phyloP scores from a whole-genome alignment of 768 basidiomycete species.

The Lentinula boryana region DNA sequence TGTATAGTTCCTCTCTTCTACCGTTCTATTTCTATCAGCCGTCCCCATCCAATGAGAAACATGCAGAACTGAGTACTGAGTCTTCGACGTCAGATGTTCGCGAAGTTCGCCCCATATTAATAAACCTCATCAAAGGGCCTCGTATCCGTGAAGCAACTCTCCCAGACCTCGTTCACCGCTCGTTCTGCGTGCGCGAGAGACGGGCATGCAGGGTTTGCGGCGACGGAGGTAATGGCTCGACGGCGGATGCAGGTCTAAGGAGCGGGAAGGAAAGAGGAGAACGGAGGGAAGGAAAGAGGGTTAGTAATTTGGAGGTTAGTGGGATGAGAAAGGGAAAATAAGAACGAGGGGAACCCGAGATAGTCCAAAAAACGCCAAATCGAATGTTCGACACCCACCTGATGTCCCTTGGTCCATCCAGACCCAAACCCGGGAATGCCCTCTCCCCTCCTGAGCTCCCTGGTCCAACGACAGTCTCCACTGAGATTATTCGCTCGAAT shows the following conservation, averaged over 20 bases:
- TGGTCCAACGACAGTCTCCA: constrained; percentile 85
- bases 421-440: constrained; percentile 41
- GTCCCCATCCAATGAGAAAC: too few relatives aligned
- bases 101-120: not conserved
- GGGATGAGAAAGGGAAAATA: not conserved
- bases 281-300: not conserved
- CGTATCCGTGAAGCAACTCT: constrained; percentile 92
- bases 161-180: constrained; percentile 96
- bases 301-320: not conserved
- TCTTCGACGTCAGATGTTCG: too few relatives aligned
- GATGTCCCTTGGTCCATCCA: constrained; percentile 75
- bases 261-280: constrained; percentile 7
- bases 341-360: not conserved
- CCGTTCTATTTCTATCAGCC: too few relatives aligned
- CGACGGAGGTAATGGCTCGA: constrained; percentile 77
- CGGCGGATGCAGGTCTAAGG: constrained; percentile 83
- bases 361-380: not conserved
- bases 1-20: too few relatives aligned
- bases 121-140: constrained; percentile 93
- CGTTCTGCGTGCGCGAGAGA: constrained; percentile 72
- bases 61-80: too few relatives aligned
- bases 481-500: constrained; percentile 93
- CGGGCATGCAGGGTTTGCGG: constrained; percentile 74
- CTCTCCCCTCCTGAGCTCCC: constrained; percentile 76
- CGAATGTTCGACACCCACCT: constrained; percentile 41